Conservation (phyloP, 2,329 filamentous ascomycete species). For the Penicillium digitatum region DNA sequence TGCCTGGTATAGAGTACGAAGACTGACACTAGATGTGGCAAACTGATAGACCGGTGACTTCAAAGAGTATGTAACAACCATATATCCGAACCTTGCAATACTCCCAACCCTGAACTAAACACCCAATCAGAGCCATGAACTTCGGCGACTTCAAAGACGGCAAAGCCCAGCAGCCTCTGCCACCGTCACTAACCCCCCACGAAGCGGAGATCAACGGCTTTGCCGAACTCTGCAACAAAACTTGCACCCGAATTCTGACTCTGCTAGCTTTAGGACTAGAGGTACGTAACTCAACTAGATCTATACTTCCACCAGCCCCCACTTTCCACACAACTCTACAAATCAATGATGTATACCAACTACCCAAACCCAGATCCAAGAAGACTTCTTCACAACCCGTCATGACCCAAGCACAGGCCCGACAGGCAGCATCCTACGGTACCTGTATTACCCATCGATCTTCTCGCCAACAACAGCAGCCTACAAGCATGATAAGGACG, state of each 20-base stretch:
- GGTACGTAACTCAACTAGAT: slow-evolving; percentile 38
- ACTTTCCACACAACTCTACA: background rate
- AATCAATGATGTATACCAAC: background rate
- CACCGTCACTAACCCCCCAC: slow-evolving; percentile 57
- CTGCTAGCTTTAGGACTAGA: slow-evolving; percentile 75
- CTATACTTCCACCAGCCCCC: background rate
- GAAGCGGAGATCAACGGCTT: slow-evolving; percentile 64
- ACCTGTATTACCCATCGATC: slow-evolving; percentile 68
- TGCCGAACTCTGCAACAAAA: slow-evolving; percentile 63
- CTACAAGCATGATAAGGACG: slow-evolving; percentile 55
- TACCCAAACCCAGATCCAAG: slow-evolving; percentile 37
- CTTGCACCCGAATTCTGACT: slow-evolving; percentile 69
- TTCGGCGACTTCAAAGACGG: slow-evolving; percentile 70
- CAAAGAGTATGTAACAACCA: slow-evolving; percentile 65
- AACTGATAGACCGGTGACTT: slow-evolving; percentile 66
- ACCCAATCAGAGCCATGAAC: slow-evolving; percentile 71
- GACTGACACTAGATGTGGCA: slow-evolving; percentile 13
- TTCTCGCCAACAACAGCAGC: slow-evolving; percentile 41
- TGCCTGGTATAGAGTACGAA: background rate
- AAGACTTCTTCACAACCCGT: slow-evolving; percentile 57
- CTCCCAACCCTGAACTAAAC: slow-evolving; percentile 2
- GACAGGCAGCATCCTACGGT: slow-evolving; percentile 60
- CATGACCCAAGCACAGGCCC: slow-evolving; percentile 53
- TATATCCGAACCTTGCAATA: background rate
- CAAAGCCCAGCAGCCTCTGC: slow-evolving; percentile 73